Evolutionary conservation across 192 early-diverging fungal species (phyloP), one percentile per base, ranked within the genome.

Genomic region (Mortierella hygrophila): DNA sequence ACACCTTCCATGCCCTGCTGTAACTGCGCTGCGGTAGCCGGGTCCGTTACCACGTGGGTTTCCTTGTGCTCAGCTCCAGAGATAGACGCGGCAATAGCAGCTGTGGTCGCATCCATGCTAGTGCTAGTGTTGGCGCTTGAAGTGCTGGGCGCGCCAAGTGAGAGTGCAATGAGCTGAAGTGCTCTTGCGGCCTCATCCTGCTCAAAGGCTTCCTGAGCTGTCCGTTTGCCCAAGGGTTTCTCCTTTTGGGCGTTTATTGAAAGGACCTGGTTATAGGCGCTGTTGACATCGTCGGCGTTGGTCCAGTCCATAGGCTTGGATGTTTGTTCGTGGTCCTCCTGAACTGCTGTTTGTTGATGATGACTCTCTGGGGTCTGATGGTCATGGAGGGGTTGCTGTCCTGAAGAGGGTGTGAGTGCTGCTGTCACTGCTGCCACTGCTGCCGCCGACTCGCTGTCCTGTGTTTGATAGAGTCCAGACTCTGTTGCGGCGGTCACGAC

Each of bases 101-200:
- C n/a, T 29, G 71, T 41, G 23, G 70, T 29, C 8, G 37, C 35
- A 20, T 29, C 44, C 23, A 52, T 57, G 32, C 38, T 44, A 26
- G 47, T 4, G 18, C 26, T 41, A 6, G 35, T 5, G 21, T 60
- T 49, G 11, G 68, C 10, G 7, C 20, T 15, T 49, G 55, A 26
- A n/a, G 68, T 49, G 32, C 70, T 57, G 15, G 78, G 55, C n/a
- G 63, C 74, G 52, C 70, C 78, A 18, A 83, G 68, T 3, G 82
- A 83, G 47, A 74, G 76, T 21, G 82, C 82, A 75, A 83, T 83
- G 21, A 74, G 76, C 49, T 83, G 82, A 6, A 83, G 49, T 1
- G 82, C 82, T 35, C 57, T 77, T 35, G 82, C 82, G 13, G 82
- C 82, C 37, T 83, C 72, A 35, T 83, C 70, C 29, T 83, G 82